Conservation (phyloP, 805 yeast genomes). For the Wickerhamomyces pijperi region DNA sequence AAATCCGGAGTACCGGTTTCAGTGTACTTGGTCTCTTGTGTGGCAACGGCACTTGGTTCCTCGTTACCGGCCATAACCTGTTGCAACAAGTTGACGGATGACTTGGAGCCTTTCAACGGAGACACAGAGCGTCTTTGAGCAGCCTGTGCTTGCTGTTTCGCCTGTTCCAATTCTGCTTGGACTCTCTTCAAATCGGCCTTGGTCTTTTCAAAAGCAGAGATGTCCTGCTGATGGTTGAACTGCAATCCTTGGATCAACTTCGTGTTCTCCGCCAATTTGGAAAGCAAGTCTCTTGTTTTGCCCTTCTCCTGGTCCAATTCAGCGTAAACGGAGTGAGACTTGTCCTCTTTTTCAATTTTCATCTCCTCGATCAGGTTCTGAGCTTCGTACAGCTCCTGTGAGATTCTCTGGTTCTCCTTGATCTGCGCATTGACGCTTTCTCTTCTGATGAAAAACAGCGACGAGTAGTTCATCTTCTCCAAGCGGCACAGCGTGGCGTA, state of each 20-base stretch:
- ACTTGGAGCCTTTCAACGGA: conserved; percentile 1
- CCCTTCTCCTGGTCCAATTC: too few relatives aligned
- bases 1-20: conserved; percentile 19
- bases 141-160: neutral
- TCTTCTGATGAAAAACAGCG: conserved; percentile 16
- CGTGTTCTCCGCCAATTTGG: conserved; percentile 2
- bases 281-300: neutral
- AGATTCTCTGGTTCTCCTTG: too few relatives aligned
- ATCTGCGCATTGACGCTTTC: conserved; percentile 4
- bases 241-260: conserved; percentile 4
- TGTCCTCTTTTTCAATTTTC: neutral
- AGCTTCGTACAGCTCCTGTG: neutral
- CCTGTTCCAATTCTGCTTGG: too few relatives aligned
- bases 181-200: too few relatives aligned
- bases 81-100: neutral
- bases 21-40: too few relatives aligned
- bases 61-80: neutral
- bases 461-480: conserved; percentile 21
- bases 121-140: neutral
- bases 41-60: too few relatives aligned
- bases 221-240: conserved; percentile 3
- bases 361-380: conserved; percentile 2
- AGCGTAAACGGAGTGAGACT: too few relatives aligned
- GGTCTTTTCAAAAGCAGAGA: too few relatives aligned
- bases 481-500: conserved; percentile 69